Conservation (phyloP, 169 alveolate species). For the Sarcocystis neurona region DNA sequence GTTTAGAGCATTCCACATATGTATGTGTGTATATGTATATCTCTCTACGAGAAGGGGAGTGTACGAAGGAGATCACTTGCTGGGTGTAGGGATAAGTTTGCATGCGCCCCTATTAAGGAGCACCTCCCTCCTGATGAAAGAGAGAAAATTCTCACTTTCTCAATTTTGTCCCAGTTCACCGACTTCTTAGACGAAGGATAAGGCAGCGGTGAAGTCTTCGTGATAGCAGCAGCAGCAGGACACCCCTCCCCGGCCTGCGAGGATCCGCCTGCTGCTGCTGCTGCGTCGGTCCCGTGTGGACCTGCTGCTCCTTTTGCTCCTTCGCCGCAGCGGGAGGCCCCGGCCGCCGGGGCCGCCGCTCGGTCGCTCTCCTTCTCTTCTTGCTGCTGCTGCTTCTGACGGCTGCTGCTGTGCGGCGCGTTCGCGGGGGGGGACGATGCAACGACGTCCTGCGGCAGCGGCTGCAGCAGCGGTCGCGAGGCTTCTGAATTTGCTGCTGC, state of each 20-base stretch:
- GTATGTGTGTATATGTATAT: too few relatives aligned
- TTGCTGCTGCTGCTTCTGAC: too few relatives aligned
- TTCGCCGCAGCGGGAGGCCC: too few relatives aligned
- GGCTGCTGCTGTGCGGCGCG: too few relatives aligned
- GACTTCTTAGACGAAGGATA: slow-evolving; percentile 61
- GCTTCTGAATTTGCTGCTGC: background rate
- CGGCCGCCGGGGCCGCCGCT: background rate
- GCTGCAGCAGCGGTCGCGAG: slow-evolving; percentile 1
- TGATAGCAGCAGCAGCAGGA: background rate
- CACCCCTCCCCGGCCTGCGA: background rate
- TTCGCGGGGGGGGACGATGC: background rate
- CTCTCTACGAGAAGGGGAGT: too few relatives aligned
- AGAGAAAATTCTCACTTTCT: slow-evolving; percentile 23
- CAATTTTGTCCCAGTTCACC: slow-evolving; percentile 55
- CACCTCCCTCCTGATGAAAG: too few relatives aligned
- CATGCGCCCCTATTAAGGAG: too few relatives aligned
- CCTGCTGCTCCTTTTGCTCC: too few relatives aligned
- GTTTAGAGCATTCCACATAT: background rate
- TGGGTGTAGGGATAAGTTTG: too few relatives aligned
- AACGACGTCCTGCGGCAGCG: background rate
- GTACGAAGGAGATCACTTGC: too few relatives aligned
- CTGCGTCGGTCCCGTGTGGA: too few relatives aligned
- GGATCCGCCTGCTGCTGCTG: background rate
- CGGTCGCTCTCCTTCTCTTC: too few relatives aligned
- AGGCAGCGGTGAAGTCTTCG: background rate